Evolutionary conservation across 2,329 filamentous ascomycete genomes (phyloP).

Genomic region (Dissoconium aciculare): DNA sequence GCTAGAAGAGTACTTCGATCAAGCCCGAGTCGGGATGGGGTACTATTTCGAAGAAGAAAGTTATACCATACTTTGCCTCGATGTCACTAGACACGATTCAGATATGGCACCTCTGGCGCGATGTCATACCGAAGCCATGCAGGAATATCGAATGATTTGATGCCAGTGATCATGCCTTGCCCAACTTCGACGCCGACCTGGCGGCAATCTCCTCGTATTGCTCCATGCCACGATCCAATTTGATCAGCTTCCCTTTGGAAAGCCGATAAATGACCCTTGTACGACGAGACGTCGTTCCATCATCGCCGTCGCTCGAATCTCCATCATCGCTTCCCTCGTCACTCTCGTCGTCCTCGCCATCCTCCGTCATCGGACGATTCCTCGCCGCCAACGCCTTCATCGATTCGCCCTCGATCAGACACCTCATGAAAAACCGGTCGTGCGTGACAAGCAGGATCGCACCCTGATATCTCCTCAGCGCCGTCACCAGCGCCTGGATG

Average conservation of each 20-base stretch:
- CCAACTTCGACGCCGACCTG: slow-evolving; percentile 9
- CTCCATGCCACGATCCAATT: slow-evolving; percentile 10
- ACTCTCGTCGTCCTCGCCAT: slow-evolving; percentile 7
- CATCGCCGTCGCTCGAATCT: slow-evolving; percentile 12
- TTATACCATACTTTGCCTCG: too few species aligned
- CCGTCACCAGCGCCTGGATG: slow-evolving; percentile 53
- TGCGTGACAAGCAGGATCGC: slow-evolving; percentile 67
- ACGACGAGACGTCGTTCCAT: slow-evolving; percentile 2
- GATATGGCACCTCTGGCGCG: too few species aligned
- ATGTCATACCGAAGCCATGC: too few species aligned
- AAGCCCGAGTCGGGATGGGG: too few species aligned
- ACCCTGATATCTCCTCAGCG: slow-evolving; percentile 53
- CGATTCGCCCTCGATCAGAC: slow-evolving; percentile 49
- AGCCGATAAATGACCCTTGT: slow-evolving; percentile 9
- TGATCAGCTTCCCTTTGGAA: slow-evolving; percentile 9
- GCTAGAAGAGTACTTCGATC: too few species aligned
- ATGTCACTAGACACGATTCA: too few species aligned
- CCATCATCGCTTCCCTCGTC: too few species aligned
- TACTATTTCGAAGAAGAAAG: too few species aligned
- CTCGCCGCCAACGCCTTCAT: slow-evolving; percentile 8
- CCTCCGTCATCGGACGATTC: slow-evolving; percentile 15
- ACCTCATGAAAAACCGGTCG: slow-evolving; percentile 66
- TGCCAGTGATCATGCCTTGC: slow-evolving; percentile 5
- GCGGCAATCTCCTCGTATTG: slow-evolving; percentile 13
- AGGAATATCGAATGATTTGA: too few species aligned